Evolutionary conservation across 2,329 filamentous ascomycete species (phyloP).

Genomic region (Verticillium alfalfae): DNA sequence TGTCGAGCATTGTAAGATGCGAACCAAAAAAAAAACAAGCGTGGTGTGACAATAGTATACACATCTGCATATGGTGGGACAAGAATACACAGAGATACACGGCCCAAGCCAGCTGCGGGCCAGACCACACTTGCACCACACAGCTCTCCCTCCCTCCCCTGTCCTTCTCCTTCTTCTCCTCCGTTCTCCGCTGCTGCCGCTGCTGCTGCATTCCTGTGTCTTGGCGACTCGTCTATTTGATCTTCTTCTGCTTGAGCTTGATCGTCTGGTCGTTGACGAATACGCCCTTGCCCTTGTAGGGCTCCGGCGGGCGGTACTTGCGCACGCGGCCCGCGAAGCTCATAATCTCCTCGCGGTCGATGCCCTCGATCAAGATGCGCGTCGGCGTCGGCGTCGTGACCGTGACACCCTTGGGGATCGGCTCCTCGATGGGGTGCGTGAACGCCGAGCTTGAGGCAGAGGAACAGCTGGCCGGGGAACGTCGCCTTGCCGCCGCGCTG

Average conservation of each 20-base stretch:
- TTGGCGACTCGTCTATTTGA: slow-evolving; percentile 57
- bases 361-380: slow-evolving; percentile 81
- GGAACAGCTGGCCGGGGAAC: slow-evolving; percentile 80
- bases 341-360: slow-evolving; percentile 81
- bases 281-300: slow-evolving; percentile 99
- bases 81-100: slow-evolving; percentile 9
- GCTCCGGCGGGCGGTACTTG: slow-evolving; percentile 85
- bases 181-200: neutral
- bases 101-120: neutral
- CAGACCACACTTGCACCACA: neutral
- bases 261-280: slow-evolving; percentile 98
- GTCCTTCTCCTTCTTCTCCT: neutral
- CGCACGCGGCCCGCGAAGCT: slow-evolving; percentile 86
- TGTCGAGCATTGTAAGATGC: neutral
- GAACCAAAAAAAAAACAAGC: slow-evolving; percentile 4
- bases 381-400: slow-evolving; percentile 89
- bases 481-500: slow-evolving; percentile 65
- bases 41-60: slow-evolving; percentile 4
- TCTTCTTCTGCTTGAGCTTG: slow-evolving; percentile 97
- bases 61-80: slow-evolving; percentile 2
- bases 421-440: slow-evolving; percentile 90
- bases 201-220: neutral
- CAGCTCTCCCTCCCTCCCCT: neutral
- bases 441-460: slow-evolving; percentile 94
- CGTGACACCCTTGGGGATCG: slow-evolving; percentile 74